Evolutionary conservation across 2,329 filamentous ascomycete species (phyloP), one percentile per base, ranked within the genome.

Genomic region (Beauveria pseudobassiana): DNA sequence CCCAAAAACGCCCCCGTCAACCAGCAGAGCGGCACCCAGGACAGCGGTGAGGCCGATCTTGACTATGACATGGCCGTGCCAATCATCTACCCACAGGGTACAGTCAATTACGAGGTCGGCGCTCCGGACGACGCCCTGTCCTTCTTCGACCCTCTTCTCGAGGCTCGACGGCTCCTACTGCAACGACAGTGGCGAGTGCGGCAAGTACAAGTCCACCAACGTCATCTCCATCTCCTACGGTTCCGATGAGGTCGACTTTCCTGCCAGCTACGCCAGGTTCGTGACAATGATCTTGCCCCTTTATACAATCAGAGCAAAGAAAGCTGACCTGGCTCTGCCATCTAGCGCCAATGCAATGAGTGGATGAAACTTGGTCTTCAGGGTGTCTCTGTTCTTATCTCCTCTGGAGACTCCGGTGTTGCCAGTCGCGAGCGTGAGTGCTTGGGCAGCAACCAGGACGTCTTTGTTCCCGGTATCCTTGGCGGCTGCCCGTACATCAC

Each of bases 121-220:
- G 65, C 22, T 3, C 72, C 55, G 9, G 55, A 45, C 20, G 45
- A 50, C 2, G 52, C 40, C 38, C 38, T 59, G n/a, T 76, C 46
- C 70, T 78, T 68, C 28, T 62, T 62, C 24, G 79, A 80, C 67
- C 80, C 77, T 40, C 80, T 82, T 67, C 74, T 80, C 49, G 79
- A 82, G 62, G 80, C 80, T 42, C 46, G 80, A 82, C 64, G 80
- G 78, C 7, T 77, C 76, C 55, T 83, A 83, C 70, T 83, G 82
- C 72, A 76, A 75, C 8, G 79, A 24, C 79, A 78, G 1, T 81
- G 74, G 62, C 0, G 81, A 80, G 61, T 75, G 70, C 64, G 67
- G 67, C 51, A 61, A 40, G 10, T 67, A 50, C 55, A 63, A 66
- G 57, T 63, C 63, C 9, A 63, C 62, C 26, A 64, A 63, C 22